Evolutionary conservation across 345 rosid species (phyloP).

Genomic region (Ricinus communis): DNA sequence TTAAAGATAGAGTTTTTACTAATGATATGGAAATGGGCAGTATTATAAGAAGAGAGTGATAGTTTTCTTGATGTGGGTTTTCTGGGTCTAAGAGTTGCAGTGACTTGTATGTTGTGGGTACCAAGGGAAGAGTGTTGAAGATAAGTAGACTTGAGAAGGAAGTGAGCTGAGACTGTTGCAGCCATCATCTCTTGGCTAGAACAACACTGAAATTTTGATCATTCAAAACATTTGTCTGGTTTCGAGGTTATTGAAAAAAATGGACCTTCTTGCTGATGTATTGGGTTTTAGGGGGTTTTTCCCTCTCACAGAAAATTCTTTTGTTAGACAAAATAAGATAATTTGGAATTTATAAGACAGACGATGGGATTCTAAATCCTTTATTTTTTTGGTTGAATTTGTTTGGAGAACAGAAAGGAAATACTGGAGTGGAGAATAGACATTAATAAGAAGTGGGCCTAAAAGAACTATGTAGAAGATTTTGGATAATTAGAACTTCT

Average conservation of each 20-base stretch:
- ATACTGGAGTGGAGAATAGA: too few species aligned
- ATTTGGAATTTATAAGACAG: too few species aligned
- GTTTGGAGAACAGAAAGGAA: background rate
- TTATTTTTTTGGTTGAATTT: too few species aligned
- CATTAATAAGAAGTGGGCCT: background rate
- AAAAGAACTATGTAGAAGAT: background rate
- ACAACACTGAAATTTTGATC: background rate
- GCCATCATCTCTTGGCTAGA: slow-evolving; percentile 25
- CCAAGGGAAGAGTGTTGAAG: slow-evolving; percentile 28
- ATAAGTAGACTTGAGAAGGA: slow-evolving; percentile 32
- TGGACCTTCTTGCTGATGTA: background rate
- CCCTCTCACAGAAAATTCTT: too few species aligned
- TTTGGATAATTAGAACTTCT: too few species aligned
- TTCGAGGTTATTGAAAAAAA: background rate
- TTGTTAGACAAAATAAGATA: too few species aligned
- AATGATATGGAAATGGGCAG: slow-evolving; percentile 17
- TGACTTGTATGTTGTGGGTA: slow-evolving; percentile 18
- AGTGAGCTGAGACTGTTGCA: slow-evolving; percentile 27
- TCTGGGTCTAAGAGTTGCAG: slow-evolving; percentile 22
- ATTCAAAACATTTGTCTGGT: background rate
- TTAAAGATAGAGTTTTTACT: slow-evolving; percentile 16
- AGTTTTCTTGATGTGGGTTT: slow-evolving; percentile 32
- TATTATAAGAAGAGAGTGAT: slow-evolving; percentile 7
- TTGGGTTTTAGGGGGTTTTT: background rate
- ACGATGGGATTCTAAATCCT: too few species aligned